Evolutionary conservation across 2,329 filamentous ascomycete genomes (phyloP).

Genomic region (Penicillium sp.): DNA sequence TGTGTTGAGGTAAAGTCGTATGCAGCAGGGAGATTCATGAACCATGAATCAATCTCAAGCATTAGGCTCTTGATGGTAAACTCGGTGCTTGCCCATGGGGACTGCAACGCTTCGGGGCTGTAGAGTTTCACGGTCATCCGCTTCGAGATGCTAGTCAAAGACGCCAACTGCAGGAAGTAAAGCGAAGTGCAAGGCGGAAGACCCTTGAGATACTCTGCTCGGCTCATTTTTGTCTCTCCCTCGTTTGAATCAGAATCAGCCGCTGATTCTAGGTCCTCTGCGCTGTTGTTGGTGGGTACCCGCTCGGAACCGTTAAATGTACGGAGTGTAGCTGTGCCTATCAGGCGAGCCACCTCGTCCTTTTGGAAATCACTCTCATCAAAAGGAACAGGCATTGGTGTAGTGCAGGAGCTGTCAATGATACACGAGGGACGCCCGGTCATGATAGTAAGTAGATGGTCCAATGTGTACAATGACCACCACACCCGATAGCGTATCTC

Average conservation of each 20-base stretch:
- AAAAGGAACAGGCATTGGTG: conserved; percentile 41
- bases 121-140: conserved; percentile 39
- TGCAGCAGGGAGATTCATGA: conserved; percentile 35
- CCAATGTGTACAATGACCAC: conserved; percentile 44
- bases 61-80: conserved; percentile 37
- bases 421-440: conserved; percentile 46
- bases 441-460: conserved; percentile 42
- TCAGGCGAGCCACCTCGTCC: conserved; percentile 22
- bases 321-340: conserved; percentile 24
- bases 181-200: conserved; percentile 38
- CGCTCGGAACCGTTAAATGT: conserved; percentile 20
- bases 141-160: conserved; percentile 37
- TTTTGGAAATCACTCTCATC: conserved; percentile 41
- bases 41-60: conserved; percentile 40
- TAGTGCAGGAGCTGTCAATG: conserved; percentile 40
- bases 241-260: conserved; percentile 20
- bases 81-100: conserved; percentile 39
- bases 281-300: conserved; percentile 19
- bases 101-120: conserved; percentile 34
- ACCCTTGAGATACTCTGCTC: conserved; percentile 35
- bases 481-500: conserved; percentile 45
- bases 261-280: conserved; percentile 19
- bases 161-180: conserved; percentile 41
- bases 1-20: conserved; percentile 42
- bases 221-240: conserved; percentile 20